Base-by-base conservation (phyloP, 2,329 filamentous ascomycete genomes). In the Hyphodiscus sp. region DNA sequence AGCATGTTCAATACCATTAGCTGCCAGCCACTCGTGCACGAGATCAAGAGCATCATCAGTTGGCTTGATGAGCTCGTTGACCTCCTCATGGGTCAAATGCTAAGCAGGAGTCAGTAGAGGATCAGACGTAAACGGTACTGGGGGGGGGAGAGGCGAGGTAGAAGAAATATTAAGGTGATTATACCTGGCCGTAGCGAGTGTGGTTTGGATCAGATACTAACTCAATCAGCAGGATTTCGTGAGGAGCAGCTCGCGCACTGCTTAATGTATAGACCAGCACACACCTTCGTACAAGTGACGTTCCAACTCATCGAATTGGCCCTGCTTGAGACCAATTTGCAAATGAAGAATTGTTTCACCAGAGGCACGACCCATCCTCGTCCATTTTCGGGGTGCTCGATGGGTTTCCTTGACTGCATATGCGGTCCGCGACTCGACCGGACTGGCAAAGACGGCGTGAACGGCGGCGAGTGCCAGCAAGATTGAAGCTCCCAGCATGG, bases 271-370 rank as follows among this genome's bases (percentile, higher is more conserved):
- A 8, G 23, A 26, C 4, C 23, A 26, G 4, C 23, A 26, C 62
- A 58, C 66, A 76, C 74, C 72, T 67, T 80, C 73, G 52, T 74
- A 71, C 6, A 83, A 69, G 59, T 81, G 78, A 55, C 73, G 71
- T 64, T 82, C 78, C 19, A 83, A 69, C 58, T 77, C 75, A 18
- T 73, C 72, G 53, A 82, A 80, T 44, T 76, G 75, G 54, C 73
- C 71, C 64, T 83, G 80, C 70, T 77, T 82, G 55, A 84, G 65
- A 29, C 76, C 80, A 62, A 83, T 82, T 48, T 80, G 75, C 46
- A 84, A 67, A 38, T 79, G 69, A 55, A 83, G 74, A 33, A 72
- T 68, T 56, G 78, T 73, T 18, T 71, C 67, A 45, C 73, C 70
- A 41, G 76, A 71, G 2, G 79, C 75, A 30, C 72, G 68, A 41